Evolutionary conservation across 257 asterid species (phyloP), one percentile per base, ranked within the genome.

Genomic region (Euphrasia confusa): DNA sequence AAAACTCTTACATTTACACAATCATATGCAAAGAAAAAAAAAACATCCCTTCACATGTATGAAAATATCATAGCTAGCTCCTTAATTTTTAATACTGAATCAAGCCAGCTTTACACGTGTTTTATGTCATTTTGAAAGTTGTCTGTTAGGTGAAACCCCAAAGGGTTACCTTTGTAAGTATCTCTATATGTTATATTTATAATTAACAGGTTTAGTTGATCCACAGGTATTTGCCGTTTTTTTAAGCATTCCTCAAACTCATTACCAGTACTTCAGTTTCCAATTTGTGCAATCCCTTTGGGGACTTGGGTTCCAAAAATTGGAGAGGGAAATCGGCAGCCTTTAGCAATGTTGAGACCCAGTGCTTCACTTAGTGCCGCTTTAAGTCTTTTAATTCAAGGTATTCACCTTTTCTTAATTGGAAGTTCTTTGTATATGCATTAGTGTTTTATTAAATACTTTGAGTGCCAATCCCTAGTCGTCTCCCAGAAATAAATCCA

Each of bases 291-390:
- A 45, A 74, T 89, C 58, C 88, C 88, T 42, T 71, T 92, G 75
- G 99, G 97, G 63, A 89, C 97, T 28, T 92, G 99, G 99, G 91
- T 83, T 75, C 99, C 99, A 0, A 78, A 75, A 77, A 83, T 89
- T 71, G 99, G 96, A 74, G 95, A 89, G 75, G 78, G 89, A 45
- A 80, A 81, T 75, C 80, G 80, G 21, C 83, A 67, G 54, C 95
- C 99, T 21, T 70, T 92, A 79, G 96, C 97, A 12, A 74, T 83
- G 82, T 73, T 92, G 91, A 83, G 91, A 74, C 94, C 97, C 12
- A 92, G 72, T 72, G 85, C 95, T 73, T 86, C 97, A 60, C 91
- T 92, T 61, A 76, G 78, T 76, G 85, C 89, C 12, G 96, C 97
- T 61, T 71, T 92, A 74, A 82, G 74, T 81, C 77, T 92, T 59